phyloP scores from a whole-genome alignment of 2,329 filamentous ascomycete species.

The Thelonectria discophora region DNA sequence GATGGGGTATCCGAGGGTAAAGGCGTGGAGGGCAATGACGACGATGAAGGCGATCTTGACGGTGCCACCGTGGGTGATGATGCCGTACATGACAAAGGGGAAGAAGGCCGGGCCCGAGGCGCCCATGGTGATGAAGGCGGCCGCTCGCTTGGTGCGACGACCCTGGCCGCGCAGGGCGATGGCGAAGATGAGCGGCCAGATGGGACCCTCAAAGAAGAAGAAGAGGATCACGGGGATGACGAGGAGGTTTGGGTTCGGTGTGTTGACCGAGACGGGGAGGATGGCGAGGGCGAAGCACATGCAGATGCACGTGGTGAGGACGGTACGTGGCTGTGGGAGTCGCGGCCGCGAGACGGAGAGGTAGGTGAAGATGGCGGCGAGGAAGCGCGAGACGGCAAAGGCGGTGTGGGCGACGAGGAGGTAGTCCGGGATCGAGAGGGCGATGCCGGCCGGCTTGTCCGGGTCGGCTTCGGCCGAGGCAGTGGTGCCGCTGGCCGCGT shows the following conservation, averaged over 20 bases:
- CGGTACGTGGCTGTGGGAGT: conserved; percentile 72
- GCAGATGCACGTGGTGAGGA: conserved; percentile 69
- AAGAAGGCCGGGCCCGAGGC: conserved; percentile 78
- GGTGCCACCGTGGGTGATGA: conserved; percentile 65
- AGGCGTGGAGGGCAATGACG: conserved; percentile 62
- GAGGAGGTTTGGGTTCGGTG: conserved; percentile 58
- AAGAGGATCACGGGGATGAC: conserved; percentile 72
- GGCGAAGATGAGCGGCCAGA: conserved; percentile 84
- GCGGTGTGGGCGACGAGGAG: conserved; percentile 75
- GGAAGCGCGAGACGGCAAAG: conserved; percentile 79
- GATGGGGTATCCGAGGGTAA: conserved; percentile 58
- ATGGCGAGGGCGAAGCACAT: conserved; percentile 67
- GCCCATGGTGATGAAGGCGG: conserved; percentile 80
- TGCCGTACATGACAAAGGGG: conserved; percentile 77
- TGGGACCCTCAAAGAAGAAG: conserved; percentile 83
- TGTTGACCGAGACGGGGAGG: conserved; percentile 56
- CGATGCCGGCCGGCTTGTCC: conserved; percentile 55
- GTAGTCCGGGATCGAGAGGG: conserved; percentile 68
- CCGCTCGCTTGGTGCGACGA: conserved; percentile 80
- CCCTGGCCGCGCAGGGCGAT: conserved; percentile 83
- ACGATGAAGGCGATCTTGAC: conserved; percentile 73
- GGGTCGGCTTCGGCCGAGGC: conserved; percentile 41
- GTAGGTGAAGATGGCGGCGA: conserved; percentile 71
- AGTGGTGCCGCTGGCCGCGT: conserved; percentile 35
- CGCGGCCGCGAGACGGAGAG: conserved; percentile 56